Base-by-base conservation (phyloP, 768 basidiomycete species). In the Sporobolomyces phaffii region DNA sequence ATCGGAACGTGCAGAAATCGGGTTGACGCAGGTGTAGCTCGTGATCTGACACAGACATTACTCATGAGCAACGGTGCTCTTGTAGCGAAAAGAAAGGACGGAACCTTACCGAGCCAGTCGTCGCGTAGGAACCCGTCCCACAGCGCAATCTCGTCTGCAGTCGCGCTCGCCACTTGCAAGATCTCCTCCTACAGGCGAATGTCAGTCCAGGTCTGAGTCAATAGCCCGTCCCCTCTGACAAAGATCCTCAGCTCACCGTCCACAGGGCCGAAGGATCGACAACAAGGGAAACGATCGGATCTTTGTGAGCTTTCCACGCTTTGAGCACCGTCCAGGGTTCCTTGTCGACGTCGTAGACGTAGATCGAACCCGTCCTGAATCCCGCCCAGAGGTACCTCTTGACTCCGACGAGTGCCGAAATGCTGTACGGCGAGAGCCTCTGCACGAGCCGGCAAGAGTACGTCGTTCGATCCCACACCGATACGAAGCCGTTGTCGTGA, bases 91-190 rank as follows among this genome's bases (percentile, higher is more conserved):
- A n/a, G n/a, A n/a, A n/a, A n/a, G n/a, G n/a, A n/a, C n/a, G 10
- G 3, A 11, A 31, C 2, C 86, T 77, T 70, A 93, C 91, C 90
- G 60, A 93, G 84, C 88, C 90, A 91, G 74, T 93, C 88, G 20
- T 82, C 80, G 15, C 86, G 86, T 40, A 96, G 78, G 47, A 96
- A 77, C 0, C 93, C 94, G 76, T 98, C 94, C 94, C 93, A 97
- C 58, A 90, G 82, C 69, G 82, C 81, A 49, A 96, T 79, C 73
- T 86, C 89, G 76, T 89, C 91, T 62, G 83, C 80, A 18, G 88
- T 90, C 60, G 85, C 80, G 75, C 88, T 92, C 70, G 84, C 81
- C 13, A 94, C 90, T 54, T 83, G 83, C 54, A 94, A 76, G 69
- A 83, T 36, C 14, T 63, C 69, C 56, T 73, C 64, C 52, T 60